Evolutionary conservation across 1,139 yeast genomes (phyloP), one percentile per base, ranked within the genome.

Genomic region (Geotrichum siamense): DNA sequence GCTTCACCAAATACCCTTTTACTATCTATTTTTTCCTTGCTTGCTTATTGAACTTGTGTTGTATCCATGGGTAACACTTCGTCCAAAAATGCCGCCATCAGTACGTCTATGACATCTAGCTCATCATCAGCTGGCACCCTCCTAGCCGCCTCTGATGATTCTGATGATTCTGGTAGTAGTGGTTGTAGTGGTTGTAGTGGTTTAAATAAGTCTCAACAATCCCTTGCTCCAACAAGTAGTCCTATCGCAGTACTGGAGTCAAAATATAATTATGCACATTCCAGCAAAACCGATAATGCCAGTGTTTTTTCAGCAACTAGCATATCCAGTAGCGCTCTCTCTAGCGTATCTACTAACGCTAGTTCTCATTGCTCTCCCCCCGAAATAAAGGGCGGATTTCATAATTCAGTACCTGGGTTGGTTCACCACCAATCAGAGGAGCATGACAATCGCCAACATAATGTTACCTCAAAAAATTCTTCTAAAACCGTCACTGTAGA

Each of bases 31-130:
- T 15, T 28, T n/a, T 28, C n/a, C 32, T 28, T n/a, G 17, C n/a
- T 28, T 8, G n/a, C 6, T 28, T 15, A 6, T 22, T 23, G n/a
- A n/a, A n/a, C 31, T 5, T 19, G 28, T 31, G 20, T 40, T 41
- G 40, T 42, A 33, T 48, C 56, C 53, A 58, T 58, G 62, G 62
- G 62, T 44, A 58, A 58, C 53, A 52, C 60, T 43, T 60, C 60
- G 43, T 58, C 62, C 32, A 57, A 55, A 54, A 53, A 58, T 58
- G 61, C 52, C 42, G n/a, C n/a, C n/a, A n/a, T n/a, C n/a, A 45
- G 53, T 53, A 55, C 54, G 33, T 48, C 57, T 41, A 44, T 54
- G 51, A 53, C 59, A 48, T 30, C 49, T 31, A 48, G 48, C 38
- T 42, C 48, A 38, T 41, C 51, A 19, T 34, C 51, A 32, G 38